Evolutionary conservation across 1,284 basidiomycete species (phyloP).

Genomic region (Nidula niveotomentosa): DNA sequence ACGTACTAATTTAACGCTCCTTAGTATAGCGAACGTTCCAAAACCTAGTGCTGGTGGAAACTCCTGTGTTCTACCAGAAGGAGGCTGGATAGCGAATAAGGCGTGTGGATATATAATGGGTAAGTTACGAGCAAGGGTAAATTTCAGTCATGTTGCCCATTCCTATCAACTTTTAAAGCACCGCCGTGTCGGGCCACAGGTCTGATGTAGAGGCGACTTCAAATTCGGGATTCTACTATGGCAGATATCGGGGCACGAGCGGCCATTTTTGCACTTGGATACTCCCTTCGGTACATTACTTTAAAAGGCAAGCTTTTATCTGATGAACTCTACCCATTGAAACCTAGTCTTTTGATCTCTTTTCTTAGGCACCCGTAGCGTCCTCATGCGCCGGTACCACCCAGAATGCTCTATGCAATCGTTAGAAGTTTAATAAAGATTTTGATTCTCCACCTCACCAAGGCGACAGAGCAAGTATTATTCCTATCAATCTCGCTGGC

Average conservation of each 20-base stretch:
- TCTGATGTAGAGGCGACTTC: conserved; percentile 18
- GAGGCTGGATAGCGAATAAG: conserved; percentile 21
- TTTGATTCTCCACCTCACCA: conserved; percentile 19
- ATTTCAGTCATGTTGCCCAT: not conserved
- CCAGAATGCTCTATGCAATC: conserved; percentile 12
- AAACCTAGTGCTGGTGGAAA: conserved; percentile 19
- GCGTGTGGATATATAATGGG: conserved; percentile 22
- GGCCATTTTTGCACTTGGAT: conserved; percentile 20
- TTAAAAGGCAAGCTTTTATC: not conserved
- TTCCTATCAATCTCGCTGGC: conserved; percentile 15
- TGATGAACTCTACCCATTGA: too few species aligned
- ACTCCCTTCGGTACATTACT: conserved; percentile 12
- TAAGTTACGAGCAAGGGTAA: not conserved
- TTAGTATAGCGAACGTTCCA: conserved; percentile 12
- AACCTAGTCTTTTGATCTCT: conserved; percentile 13
- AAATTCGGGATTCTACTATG: conserved; percentile 16
- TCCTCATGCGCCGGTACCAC: conserved; percentile 16
- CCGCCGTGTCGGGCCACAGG: conserved; percentile 15
- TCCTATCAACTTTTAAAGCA: conserved; percentile 4
- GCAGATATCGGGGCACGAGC: conserved; percentile 17
- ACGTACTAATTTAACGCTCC: too few species aligned
- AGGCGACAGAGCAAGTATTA: conserved; percentile 16
- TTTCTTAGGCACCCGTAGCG: conserved; percentile 5
- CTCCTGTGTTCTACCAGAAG: conserved; percentile 14
- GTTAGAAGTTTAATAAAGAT: conserved; percentile 16